A percentile compares a stretch with the other conserved stretches of the same genome.
Conservation (phyloP, 345 rosid genomes). For the Excoecaria cochinchinensis region DNA sequence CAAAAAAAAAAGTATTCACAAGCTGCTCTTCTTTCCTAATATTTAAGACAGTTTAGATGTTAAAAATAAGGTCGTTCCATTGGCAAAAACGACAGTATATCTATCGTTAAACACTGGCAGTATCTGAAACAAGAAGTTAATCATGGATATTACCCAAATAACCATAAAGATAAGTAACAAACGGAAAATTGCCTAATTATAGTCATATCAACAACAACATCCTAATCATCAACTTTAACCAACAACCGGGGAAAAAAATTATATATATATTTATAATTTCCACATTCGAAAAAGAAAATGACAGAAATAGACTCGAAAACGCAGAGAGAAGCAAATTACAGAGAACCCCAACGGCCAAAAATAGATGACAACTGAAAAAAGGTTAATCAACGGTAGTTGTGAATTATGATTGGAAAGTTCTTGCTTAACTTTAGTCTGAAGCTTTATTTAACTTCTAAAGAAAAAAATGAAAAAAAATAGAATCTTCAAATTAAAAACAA, state of each 20-base stretch:
- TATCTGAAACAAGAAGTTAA: constrained; percentile 48
- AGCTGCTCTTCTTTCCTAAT: constrained; percentile 33
- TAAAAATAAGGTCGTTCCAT: constrained; percentile 43
- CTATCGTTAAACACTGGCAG: constrained; percentile 25
- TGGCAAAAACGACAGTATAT: constrained; percentile 32
- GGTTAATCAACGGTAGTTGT: constrained; percentile 23
- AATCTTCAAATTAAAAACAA: constrained; percentile 6
- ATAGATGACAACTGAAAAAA: constrained; percentile 14
- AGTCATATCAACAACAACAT: constrained; percentile 40
- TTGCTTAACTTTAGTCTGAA: constrained; percentile 23
- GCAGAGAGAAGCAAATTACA: constrained; percentile 1
- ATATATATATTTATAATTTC: no score
- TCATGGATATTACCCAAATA: constrained; percentile 46
- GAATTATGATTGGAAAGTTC: constrained; percentile 26
- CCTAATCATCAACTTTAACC: constrained; percentile 37
- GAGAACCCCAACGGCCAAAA: constrained; percentile 5
- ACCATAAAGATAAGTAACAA: constrained; percentile 43
- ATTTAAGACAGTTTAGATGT: constrained; percentile 38
- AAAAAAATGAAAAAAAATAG: constrained; percentile 10
- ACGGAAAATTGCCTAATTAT: constrained; percentile 27
- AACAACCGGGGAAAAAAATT: constrained; percentile 15
- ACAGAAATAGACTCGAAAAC: not conserved
- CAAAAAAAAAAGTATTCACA: constrained; percentile 18
- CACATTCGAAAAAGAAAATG: constrained; percentile 1
- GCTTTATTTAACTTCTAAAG: not conserved